Evolutionary conservation across 192 early-diverging fungal genomes (phyloP).

Genomic region (Backusella morwellensis): DNA sequence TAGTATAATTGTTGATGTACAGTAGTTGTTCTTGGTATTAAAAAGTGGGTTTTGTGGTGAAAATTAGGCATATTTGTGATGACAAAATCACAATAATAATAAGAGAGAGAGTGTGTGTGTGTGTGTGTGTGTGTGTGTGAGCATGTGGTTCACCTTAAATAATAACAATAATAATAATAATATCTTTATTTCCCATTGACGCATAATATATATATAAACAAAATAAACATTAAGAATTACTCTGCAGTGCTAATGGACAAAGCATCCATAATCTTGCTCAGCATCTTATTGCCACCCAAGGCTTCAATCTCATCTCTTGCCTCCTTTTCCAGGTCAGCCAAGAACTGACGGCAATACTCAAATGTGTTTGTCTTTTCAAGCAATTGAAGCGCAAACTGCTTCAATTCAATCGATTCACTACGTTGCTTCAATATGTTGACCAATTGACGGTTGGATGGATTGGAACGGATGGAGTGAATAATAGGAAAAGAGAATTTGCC

Average conservation of each 20-base stretch:
- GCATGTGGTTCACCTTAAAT: too few species aligned
- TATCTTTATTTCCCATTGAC: too few species aligned
- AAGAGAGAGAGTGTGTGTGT: too few species aligned
- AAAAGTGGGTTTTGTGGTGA: too few species aligned
- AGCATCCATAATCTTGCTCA: constrained; percentile 59
- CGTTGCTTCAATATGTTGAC: constrained; percentile 89
- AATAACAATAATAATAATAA: too few species aligned
- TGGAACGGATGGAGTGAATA: constrained; percentile 77
- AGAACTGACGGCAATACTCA: constrained; percentile 68
- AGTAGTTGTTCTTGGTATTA: too few species aligned
- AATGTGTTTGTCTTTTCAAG: constrained; percentile 80
- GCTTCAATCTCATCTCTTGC: constrained; percentile 61
- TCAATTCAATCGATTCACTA: constrained; percentile 78
- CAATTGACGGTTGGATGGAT: constrained; percentile 63
- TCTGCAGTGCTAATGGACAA: not conserved
- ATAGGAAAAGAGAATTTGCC: constrained; percentile 98
- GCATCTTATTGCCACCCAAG: constrained; percentile 76
- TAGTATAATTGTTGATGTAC: too few species aligned
- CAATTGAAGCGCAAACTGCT: constrained; percentile 81
- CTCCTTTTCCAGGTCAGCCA: constrained; percentile 61
- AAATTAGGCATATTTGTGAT: too few species aligned
- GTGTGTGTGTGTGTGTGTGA: too few species aligned
- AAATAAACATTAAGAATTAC: not conserved
- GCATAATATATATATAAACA: too few species aligned
- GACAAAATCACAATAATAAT: too few species aligned